Base-by-base conservation (phyloP, 345 rosid species). In the Citrus unshiu region DNA sequence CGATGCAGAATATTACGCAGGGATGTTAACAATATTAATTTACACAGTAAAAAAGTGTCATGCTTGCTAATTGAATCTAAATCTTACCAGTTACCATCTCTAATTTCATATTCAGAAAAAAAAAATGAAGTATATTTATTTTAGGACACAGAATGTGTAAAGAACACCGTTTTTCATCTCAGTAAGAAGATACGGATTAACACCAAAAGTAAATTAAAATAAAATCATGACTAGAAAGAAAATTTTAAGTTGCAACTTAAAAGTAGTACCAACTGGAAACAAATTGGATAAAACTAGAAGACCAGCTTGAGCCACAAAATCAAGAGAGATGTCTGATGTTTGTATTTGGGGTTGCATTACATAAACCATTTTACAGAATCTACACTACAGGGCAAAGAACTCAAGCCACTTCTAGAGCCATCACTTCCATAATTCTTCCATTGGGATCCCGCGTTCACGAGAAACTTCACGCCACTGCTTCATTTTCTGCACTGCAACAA, bases 381-480 rank as follows among this genome's bases (percentile, higher is more conserved):
- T 34, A 79, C 78, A 67, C 16, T 1, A 29, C 14, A 7, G 2
- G 43, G 22, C n/a, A n/a, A 6, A 25, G 22, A 13, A 46, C 34
- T 54, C 6, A 2, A 67, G 62, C 69, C 6, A 22, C 54, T 64
- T 66, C 30, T 30, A 54, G 9, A 56, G 66, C 70, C 56, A 14
- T 92, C 90, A 91, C 82, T 91, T 91, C 94, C 98, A 93, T 77
- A 93, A 81, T 80, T 91, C 92, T 88, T 93, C 98, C 97, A 93
- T 90, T 72, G 97, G 98, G 74, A 93, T 90, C 51, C 99, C 97
- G 63, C 98, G 93, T 19, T 95, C 96, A 22, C 73, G 87, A 73
- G 99, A 98, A 54, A 92, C 98, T 64, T 95, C 97, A 0, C 89
- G 78, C 79, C 92, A 89, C 86, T 89, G 93, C 85, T 90, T 92